These are phyloP conservation scores for Talaromyces sp. DNA, from an alignment of 2,329 filamentous ascomycete species.

Conservation along the genomic window DNA sequence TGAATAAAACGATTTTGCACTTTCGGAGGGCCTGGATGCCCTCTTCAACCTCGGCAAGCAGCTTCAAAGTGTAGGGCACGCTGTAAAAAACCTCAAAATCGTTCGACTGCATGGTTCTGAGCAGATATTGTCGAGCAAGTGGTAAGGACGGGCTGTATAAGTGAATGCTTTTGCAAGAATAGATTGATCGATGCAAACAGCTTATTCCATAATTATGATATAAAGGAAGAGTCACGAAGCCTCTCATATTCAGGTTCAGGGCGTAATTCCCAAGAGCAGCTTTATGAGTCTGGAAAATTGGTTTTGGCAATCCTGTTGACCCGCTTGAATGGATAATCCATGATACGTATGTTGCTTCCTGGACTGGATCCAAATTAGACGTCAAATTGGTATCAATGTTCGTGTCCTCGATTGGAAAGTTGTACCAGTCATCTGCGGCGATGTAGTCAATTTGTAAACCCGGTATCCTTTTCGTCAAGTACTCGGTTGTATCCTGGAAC, in stretches of 20 bases:
- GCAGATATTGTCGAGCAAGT: conserved; percentile 48
- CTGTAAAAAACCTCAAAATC: conserved; percentile 53
- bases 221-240: conserved; percentile 53
- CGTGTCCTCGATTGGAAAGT: conserved; percentile 18
- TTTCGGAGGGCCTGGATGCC: conserved; percentile 38
- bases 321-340: conserved; percentile 51
- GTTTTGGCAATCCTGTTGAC: conserved; percentile 59
- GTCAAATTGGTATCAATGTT: conserved; percentile 17
- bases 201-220: conserved; percentile 58
- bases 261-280: conserved; percentile 47
- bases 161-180: conserved; percentile 47
- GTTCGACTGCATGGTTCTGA: conserved; percentile 40
- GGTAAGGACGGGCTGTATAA: conserved; percentile 54
- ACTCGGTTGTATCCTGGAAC: conserved; percentile 21
- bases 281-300: conserved; percentile 55
- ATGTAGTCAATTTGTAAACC: conserved; percentile 26
- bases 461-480: conserved; percentile 20
- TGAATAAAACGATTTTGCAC: conserved; percentile 50
- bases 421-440: conserved; percentile 19
- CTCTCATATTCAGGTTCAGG: conserved; percentile 43
- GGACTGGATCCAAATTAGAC: conserved; percentile 22
- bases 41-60: conserved; percentile 54
- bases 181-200: conserved; percentile 51
- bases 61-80: conserved; percentile 61
- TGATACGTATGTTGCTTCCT: conserved; percentile 31